Conservation (phyloP, 2,329 filamentous ascomycete genomes). For the Fusarium pilosicola region DNA sequence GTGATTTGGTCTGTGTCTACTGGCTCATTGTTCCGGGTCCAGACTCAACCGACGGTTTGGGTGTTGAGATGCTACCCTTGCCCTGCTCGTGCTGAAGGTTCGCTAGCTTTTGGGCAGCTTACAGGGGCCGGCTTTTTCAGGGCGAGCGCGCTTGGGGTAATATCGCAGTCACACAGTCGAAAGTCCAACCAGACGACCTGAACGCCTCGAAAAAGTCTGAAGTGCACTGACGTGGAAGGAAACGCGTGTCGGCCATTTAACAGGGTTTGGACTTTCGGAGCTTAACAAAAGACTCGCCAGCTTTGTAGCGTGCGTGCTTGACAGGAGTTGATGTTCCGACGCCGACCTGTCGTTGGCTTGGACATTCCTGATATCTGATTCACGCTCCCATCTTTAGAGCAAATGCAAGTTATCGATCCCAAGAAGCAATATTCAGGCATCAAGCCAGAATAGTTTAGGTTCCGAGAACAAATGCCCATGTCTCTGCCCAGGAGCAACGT, state of each 20-base stretch:
- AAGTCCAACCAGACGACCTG: background rate
- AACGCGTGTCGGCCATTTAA: background rate
- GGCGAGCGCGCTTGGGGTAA: background rate
- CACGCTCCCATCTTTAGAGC: no score
- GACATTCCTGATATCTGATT: background rate
- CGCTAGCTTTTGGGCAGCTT: background rate
- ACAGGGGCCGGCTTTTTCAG: background rate
- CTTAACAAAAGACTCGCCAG: background rate
- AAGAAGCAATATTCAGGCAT: background rate
- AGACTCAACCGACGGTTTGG: background rate
- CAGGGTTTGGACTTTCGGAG: background rate
- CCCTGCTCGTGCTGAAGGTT: background rate
- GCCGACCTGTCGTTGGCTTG: background rate
- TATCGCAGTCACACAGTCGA: background rate
- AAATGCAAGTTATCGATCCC: background rate
- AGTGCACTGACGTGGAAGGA: background rate
- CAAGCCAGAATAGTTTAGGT: background rate
- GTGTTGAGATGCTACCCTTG: background rate
- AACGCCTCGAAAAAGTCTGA: background rate
- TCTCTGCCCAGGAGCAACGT: background rate
- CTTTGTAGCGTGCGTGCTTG: background rate
- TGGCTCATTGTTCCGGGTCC: background rate
- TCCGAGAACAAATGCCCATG: background rate
- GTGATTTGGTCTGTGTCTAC: background rate
- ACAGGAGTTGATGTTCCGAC: background rate